phyloP scores from a whole-genome alignment of 2,329 filamentous ascomycete genomes.

The Phialophora expanda region DNA sequence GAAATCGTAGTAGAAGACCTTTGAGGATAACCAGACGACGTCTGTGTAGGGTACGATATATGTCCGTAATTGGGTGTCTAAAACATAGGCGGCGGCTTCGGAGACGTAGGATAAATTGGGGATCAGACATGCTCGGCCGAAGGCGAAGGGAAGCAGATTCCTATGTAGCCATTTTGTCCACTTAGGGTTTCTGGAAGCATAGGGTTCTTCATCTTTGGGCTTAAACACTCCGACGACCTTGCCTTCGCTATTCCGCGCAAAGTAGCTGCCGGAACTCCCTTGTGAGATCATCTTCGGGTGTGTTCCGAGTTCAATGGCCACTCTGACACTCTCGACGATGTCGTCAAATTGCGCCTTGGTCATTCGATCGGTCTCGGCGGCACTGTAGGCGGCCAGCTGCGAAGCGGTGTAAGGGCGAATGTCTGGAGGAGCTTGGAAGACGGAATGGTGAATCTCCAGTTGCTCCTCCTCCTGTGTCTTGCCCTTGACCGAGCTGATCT shows the following conservation, averaged over 20 bases:
- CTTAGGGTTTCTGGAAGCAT: constrained; percentile 94
- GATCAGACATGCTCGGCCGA: constrained; percentile 92
- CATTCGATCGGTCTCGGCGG: constrained; percentile 67
- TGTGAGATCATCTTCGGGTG: constrained; percentile 97
- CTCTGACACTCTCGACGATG: constrained; percentile 85
- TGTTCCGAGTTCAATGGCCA: constrained; percentile 85
- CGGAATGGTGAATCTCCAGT: constrained; percentile 94
- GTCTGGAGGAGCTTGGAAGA: constrained; percentile 92
- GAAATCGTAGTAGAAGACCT: constrained; percentile 97
- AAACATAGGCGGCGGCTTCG: constrained; percentile 93
- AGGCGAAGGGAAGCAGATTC: constrained; percentile 96
- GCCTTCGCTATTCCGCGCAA: constrained; percentile 86
- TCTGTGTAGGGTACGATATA: constrained; percentile 96
- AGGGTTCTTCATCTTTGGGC: constrained; percentile 98
- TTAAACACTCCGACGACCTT: constrained; percentile 99
- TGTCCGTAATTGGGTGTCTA: constrained; percentile 87
- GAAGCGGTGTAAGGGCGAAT: constrained; percentile 79
- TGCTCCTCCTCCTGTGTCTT: constrained; percentile 79
- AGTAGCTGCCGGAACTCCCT: constrained; percentile 97
- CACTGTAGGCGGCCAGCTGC: constrained; percentile 64
- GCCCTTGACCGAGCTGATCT: constrained; percentile 77
- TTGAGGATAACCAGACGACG: constrained; percentile 90
- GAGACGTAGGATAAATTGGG: constrained; percentile 98
- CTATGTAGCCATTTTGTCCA: constrained; percentile 99
- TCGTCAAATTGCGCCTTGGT: constrained; percentile 82